Evolutionary conservation across 345 rosid species (phyloP), one percentile per base, ranked within the genome.

Genomic region (Gossypium mustelinum): DNA sequence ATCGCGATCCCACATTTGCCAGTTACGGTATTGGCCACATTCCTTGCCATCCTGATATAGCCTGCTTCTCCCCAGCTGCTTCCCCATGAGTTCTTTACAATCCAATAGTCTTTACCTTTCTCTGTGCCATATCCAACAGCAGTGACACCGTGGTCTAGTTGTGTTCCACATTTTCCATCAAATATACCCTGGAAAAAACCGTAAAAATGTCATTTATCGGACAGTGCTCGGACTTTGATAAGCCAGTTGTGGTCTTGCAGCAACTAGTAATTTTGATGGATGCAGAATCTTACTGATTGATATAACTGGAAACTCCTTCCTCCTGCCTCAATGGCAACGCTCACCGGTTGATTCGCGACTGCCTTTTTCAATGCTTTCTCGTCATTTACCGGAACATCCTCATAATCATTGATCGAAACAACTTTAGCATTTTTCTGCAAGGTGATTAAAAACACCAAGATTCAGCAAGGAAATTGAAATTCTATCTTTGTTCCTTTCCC

Each of bases 61-160:
- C 98, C 98, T 0, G 51, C 12, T 79, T 94, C 98, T 70, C 98
- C 98, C 97, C 97, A 94, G 79, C 77, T 80, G 0, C 4, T 10
- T 8, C 97, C 98, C 97, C 98, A 94, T 17, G 97, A 94, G 78
- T 92, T 94, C 75, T 76, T 86, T 22, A 94, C 97, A 9, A 89
- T 84, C 98, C 97, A 94, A 75, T 89, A 92, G 74, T 88, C 97
- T 43, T 76, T 68, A 29, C 92, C 97, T 1, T 86, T 75, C 22
- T 92, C 98, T 20, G 87, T 84, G 62, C 98, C 98, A 9, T 94
- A 94, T 20, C 98, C 98, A 0, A 94, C 98, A 0, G 92, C 97
- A 17, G 85, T 79, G 74, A 94, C 97, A 24, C 98, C 98, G 43
- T 94, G 98, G 89, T 94, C 94, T 74, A 94, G 82, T 11, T 81